Evolutionary conservation across 306 rosid genomes (phyloP).

Genomic region (Astragalus membranaceus): DNA sequence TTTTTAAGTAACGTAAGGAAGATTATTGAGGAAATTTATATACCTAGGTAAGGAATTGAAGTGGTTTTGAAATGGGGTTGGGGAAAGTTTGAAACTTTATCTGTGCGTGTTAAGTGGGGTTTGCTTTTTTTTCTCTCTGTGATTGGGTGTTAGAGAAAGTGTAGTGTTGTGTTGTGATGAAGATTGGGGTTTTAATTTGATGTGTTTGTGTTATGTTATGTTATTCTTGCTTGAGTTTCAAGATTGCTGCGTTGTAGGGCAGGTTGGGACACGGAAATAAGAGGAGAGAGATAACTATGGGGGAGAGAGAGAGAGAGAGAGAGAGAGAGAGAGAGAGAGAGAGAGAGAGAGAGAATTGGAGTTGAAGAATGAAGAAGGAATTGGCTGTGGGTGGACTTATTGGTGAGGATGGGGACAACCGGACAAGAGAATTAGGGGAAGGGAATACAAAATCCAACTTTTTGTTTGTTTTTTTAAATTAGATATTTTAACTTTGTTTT

Average conservation of each 20-base stretch:
- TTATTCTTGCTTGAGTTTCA: slow-evolving; percentile 55
- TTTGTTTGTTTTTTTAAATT: too few relatives aligned
- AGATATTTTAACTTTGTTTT: too few relatives aligned
- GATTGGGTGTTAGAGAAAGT: slow-evolving; percentile 24
- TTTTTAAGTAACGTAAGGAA: neutral
- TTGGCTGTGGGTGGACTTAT: neutral
- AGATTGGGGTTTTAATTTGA: neutral
- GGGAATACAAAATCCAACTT: neutral
- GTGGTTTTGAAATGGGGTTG: slow-evolving; percentile 16
- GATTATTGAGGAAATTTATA: neutral
- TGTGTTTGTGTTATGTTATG: neutral
- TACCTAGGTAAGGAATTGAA: neutral
- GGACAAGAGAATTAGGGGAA: neutral
- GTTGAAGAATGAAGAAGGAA: neutral
- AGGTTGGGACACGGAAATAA: neutral
- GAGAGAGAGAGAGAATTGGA: neutral
- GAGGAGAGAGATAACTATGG: too few relatives aligned
- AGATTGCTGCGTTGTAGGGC: slow-evolving; percentile 34
- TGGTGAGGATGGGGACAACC: neutral
- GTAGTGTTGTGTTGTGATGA: slow-evolving; percentile 1
- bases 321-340: neutral
- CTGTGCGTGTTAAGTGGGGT: slow-evolving; percentile 13
- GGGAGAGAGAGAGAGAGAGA: neutral
- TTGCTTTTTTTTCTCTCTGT: neutral
- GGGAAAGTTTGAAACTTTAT: slow-evolving; percentile 27